These are phyloP conservation scores for Orbilia oligospora DNA, from an alignment of 2,329 filamentous ascomycete genomes.

Conservation along the genomic window DNA sequence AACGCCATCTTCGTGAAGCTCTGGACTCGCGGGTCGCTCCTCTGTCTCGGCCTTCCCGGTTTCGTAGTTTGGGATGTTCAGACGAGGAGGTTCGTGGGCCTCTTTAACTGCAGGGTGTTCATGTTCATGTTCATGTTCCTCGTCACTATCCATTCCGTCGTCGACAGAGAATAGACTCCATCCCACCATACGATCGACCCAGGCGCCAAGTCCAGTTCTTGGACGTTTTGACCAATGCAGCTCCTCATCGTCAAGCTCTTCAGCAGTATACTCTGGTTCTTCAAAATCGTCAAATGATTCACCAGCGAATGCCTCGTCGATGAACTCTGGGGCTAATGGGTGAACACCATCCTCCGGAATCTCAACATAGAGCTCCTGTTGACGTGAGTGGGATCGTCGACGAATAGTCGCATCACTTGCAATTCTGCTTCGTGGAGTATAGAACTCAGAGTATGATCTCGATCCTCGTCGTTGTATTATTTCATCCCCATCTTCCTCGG, in stretches of 20 bases:
- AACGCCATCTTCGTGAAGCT: constrained; percentile 70
- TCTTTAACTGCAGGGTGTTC: constrained; percentile 49
- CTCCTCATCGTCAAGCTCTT: constrained; percentile 65
- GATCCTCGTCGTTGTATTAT: constrained; percentile 2
- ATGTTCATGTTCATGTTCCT: constrained; percentile 63
- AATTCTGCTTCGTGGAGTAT: constrained; percentile 13
- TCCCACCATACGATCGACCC: constrained; percentile 60
- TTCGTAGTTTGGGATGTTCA: constrained; percentile 46
- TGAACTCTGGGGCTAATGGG: constrained; percentile 49
- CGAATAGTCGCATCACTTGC: constrained; percentile 10
- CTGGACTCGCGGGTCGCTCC: constrained; percentile 64
- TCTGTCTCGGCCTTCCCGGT: constrained; percentile 66
- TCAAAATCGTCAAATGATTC: constrained; percentile 67
- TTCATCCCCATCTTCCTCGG: constrained; percentile 65
- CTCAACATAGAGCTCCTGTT: constrained; percentile 72
- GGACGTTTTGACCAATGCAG: constrained; percentile 62
- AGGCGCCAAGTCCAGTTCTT: constrained; percentile 62
- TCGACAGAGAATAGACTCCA: constrained; percentile 58
- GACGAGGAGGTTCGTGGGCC: constrained; percentile 26
- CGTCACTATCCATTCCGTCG: constrained; percentile 58
- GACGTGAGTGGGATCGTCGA: constrained; percentile 22
- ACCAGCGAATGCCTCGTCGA: constrained; percentile 71
- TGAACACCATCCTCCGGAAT: constrained; percentile 73
- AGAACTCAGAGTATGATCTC: constrained; percentile 33
- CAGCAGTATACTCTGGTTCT: constrained; percentile 67